Percentiles rank a stretch among this genome's conserved stretches.
These are phyloP conservation scores for Raphidocelis subcapitata DNA, from an alignment of 139 green algal species.

Conservation along the genomic window DNA sequence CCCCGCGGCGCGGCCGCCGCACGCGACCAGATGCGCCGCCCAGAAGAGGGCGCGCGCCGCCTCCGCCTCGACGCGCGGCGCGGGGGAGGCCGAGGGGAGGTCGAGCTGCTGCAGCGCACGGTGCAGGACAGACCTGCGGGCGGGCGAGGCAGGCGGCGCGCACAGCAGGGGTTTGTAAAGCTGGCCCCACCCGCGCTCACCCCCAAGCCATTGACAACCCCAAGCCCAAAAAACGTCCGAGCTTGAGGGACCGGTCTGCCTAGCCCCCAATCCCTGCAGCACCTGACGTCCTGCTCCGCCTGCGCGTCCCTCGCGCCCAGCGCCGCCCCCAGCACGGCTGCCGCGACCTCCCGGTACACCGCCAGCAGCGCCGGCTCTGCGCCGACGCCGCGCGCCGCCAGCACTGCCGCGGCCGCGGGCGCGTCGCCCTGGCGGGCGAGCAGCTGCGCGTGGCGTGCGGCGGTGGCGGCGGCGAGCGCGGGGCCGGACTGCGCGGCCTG, in stretches of 20 bases:
- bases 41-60: constrained; percentile 26
- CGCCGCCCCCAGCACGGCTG: constrained; percentile 51
- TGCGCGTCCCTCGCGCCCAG: constrained; percentile 22
- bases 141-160: too few species aligned
- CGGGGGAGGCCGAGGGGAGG: not conserved
- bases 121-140: constrained; percentile 18
- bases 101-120: constrained; percentile 11
- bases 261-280: not conserved
- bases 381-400: constrained; percentile 48
- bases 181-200: not conserved
- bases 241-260: not conserved
- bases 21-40: constrained; percentile 54
- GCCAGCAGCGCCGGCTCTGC: constrained; percentile 47
- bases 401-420: constrained; percentile 30
- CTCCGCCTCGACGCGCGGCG: constrained; percentile 40
- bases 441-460: constrained; percentile 60
- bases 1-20: constrained; percentile 17
- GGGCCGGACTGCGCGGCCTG: constrained; percentile 47
- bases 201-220: not conserved
- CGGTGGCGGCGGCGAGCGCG: constrained; percentile 46
- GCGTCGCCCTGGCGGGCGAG: constrained; percentile 55
- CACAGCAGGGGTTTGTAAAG: not conserved
- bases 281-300: constrained; percentile 38
- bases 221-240: not conserved
- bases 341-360: constrained; percentile 65